Percentiles rank a stretch among this genome's conserved stretches.
These are phyloP conservation scores for Hymenotorrendiella dingleyae DNA, from an alignment of 2,329 filamentous ascomycete genomes.

Conservation along the genomic window DNA sequence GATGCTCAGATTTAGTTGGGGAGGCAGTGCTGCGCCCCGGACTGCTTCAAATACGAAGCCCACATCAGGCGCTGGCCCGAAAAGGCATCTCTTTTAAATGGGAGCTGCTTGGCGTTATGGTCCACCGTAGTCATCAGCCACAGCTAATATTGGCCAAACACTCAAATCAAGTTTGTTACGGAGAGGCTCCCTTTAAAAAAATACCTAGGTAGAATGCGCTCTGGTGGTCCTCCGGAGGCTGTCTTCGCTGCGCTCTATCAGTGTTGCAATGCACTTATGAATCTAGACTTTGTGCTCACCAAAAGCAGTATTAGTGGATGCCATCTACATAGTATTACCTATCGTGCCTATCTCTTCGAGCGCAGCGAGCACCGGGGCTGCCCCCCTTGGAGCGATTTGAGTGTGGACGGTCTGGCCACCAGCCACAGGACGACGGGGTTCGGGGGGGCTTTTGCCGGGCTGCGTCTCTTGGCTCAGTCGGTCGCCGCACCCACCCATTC, in stretches of 20 bases:
- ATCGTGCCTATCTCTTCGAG: too few species aligned
- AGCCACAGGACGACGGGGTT: background rate
- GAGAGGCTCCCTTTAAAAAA: too few species aligned
- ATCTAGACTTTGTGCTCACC: too few species aligned
- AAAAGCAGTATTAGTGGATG: too few species aligned
- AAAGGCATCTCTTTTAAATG: too few species aligned
- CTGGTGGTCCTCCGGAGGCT: too few species aligned
- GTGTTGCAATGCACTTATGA: too few species aligned
- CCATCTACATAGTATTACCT: too few species aligned
- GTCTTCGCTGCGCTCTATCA: too few species aligned
- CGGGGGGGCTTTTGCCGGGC: background rate
- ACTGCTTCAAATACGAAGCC: conserved; percentile 1
- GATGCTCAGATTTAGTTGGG: background rate
- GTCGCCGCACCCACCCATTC: background rate
- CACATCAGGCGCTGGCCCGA: background rate
- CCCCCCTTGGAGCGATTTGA: too few species aligned
- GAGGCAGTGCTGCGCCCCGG: background rate
- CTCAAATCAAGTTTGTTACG: background rate
- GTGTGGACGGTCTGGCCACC: too few species aligned
- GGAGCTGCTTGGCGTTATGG: background rate
- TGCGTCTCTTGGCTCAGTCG: background rate
- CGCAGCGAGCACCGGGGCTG: background rate
- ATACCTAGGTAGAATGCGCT: too few species aligned
- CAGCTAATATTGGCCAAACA: background rate
- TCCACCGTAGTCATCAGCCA: background rate